A percentile compares a stretch with the other conserved stretches of the same genome.
Evolutionary conservation across 345 rosid genomes (phyloP).

Genomic region (Moricandia moricandioides): DNA sequence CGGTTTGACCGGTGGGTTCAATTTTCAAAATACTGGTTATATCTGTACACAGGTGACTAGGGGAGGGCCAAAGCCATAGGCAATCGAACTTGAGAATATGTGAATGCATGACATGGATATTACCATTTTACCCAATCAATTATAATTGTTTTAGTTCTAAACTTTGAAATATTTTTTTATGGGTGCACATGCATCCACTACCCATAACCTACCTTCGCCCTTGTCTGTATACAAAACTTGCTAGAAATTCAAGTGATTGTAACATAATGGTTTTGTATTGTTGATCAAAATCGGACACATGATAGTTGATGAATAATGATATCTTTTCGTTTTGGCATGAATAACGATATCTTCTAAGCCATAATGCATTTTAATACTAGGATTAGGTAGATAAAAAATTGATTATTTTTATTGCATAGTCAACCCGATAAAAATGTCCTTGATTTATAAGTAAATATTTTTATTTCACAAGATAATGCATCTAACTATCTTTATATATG

Average conservation of each 20-base stretch:
- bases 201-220: neutral
- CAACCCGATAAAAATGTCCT: neutral
- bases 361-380: neutral
- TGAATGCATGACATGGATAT: no score
- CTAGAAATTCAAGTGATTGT: conserved; percentile 1
- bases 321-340: neutral
- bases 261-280: neutral
- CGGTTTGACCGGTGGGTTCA: no score
- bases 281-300: neutral
- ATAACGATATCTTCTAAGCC: neutral
- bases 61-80: no score
- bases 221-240: neutral
- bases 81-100: no score
- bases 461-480: neutral
- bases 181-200: neutral
- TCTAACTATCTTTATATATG: neutral
- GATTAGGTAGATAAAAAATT: neutral
- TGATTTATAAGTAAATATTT: no score
- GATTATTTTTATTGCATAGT: neutral
- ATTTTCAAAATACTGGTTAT: no score
- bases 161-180: no score
- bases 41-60: no score
- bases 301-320: neutral
- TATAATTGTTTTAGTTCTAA: no score
- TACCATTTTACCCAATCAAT: no score